Conservation (phyloP, 2,329 filamentous ascomycete genomes). For the Calonectria leucothoes region DNA sequence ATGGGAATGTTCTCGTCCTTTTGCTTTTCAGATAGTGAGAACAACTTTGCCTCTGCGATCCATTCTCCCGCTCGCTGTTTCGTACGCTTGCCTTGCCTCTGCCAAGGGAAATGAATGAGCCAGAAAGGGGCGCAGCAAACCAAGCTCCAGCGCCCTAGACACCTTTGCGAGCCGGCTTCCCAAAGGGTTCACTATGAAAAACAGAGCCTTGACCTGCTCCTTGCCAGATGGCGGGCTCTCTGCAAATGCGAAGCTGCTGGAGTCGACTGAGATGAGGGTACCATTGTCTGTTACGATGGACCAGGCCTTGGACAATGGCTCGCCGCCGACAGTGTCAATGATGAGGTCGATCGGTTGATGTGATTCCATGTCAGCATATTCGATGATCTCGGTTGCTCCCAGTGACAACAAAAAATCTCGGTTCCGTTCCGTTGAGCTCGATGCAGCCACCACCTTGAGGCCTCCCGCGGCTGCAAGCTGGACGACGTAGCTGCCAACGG, state of each 20-base stretch:
- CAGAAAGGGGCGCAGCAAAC: conserved; percentile 12
- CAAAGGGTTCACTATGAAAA: conserved; percentile 20
- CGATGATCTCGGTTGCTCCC: conserved; percentile 42
- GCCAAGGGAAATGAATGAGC: conserved; percentile 18
- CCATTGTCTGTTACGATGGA: conserved; percentile 38
- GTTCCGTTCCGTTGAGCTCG: conserved; percentile 35
- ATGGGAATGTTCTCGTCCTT: neutral
- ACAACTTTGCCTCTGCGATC: conserved; percentile 22
- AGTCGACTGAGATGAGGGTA: conserved; percentile 31
- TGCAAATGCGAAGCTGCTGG: conserved; percentile 20
- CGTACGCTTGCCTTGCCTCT: conserved; percentile 7
- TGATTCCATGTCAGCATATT: conserved; percentile 23
- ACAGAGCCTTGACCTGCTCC: neutral
- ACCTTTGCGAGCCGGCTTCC: conserved; percentile 4
- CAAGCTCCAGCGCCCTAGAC: neutral
- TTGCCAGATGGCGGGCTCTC: neutral
- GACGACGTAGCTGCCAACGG: conserved; percentile 49
- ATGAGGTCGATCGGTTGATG: conserved; percentile 37
- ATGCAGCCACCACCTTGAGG: conserved; percentile 44
- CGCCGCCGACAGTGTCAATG: conserved; percentile 46
- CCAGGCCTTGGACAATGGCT: conserved; percentile 44
- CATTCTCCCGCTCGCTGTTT: conserved; percentile 11
- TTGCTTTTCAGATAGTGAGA: neutral
- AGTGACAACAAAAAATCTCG: conserved; percentile 27
- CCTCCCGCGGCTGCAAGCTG: conserved; percentile 48